Conservation (phyloP, 139 green algal genomes). For the Coelastrella sp. region DNA sequence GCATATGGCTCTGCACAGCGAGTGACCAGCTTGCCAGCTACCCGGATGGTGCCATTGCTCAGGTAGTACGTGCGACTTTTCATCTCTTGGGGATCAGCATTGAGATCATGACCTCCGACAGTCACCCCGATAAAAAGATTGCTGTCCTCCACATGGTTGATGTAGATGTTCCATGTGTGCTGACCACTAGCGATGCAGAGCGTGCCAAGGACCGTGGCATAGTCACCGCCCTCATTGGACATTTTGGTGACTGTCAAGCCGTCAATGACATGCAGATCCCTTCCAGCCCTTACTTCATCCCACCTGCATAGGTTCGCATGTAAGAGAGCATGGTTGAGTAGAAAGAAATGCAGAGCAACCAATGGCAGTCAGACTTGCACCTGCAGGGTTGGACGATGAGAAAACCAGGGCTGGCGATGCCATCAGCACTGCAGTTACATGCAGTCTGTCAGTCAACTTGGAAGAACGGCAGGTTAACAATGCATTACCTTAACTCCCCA, state of each 20-base stretch:
- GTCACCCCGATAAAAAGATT: constrained; percentile 76
- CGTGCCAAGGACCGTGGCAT: constrained; percentile 70
- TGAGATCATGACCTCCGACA: constrained; percentile 73
- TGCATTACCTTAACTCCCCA: constrained; percentile 59
- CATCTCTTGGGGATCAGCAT: constrained; percentile 76
- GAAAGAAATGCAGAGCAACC: no score
- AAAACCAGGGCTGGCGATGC: no score
- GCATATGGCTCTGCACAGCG: constrained; percentile 75
- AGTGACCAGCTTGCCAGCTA: constrained; percentile 74
- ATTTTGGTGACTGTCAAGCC: constrained; percentile 73
- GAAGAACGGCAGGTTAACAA: no score
- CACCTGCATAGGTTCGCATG: constrained; percentile 56
- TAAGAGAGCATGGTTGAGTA: no score
- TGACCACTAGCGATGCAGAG: constrained; percentile 66
- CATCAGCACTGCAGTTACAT: no score
- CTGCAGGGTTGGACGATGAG: no score
- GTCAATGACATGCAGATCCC: constrained; percentile 73
- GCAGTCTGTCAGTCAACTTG: no score
- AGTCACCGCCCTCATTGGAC: constrained; percentile 70
- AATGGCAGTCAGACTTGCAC: no score
- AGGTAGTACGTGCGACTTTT: constrained; percentile 79
- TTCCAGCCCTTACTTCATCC: constrained; percentile 69
- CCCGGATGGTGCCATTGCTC: constrained; percentile 67
- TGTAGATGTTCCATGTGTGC: constrained; percentile 77
- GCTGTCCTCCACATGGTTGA: constrained; percentile 79